Evolutionary conservation across 2,329 filamentous ascomycete genomes (phyloP), one percentile per base, ranked within the genome.

Genomic region (Clonostachys rosea): DNA sequence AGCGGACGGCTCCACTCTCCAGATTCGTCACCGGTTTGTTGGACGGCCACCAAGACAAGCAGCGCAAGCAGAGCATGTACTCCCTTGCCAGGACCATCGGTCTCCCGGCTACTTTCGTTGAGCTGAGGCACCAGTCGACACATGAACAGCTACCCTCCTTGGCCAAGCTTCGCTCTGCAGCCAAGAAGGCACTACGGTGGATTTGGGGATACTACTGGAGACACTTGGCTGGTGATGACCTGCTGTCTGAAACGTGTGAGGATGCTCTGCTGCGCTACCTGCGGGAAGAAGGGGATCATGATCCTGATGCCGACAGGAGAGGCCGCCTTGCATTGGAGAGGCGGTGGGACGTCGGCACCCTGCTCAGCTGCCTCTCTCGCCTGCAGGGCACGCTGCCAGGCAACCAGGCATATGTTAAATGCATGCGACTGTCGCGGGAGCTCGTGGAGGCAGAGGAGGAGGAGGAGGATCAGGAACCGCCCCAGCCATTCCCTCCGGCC

Each of bases 141-240:
- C 91, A 97, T 64, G 89, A 95, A 64, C 87, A 91, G 61, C 71
- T 96, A 48, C 91, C 91, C 0, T 84, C 85, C 2, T 71, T 96
- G 46, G 75, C 79, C 11, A 83, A 89, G 52, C 71, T 96, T 51
- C 80, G 89, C 45, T 76, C 76, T 35, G 87, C 87, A 2, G 81
- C 86, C 2, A 69, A 75, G 52, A 81, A 86, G 56, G 89, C 87
- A 1, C 72, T 96, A 51, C 73, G 75, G 41, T 96, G 91, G 91
- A 83, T 96, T 45, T 96, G 89, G 89, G 77, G 84, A 46, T 89
- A 89, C 64, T 96, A 95, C 70, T 97, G 91, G 91, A 69, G 65
- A 57, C 68, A 76, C 40, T 62, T 82, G 17, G 55, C 59, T 3
- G 60, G 63, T 6, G 59, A 59, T 17, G 48, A 50, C 20, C 11